Evolutionary conservation across 345 rosid species (phyloP), one percentile per base, ranked within the genome.

Genomic region (Gossypium arboreum): DNA sequence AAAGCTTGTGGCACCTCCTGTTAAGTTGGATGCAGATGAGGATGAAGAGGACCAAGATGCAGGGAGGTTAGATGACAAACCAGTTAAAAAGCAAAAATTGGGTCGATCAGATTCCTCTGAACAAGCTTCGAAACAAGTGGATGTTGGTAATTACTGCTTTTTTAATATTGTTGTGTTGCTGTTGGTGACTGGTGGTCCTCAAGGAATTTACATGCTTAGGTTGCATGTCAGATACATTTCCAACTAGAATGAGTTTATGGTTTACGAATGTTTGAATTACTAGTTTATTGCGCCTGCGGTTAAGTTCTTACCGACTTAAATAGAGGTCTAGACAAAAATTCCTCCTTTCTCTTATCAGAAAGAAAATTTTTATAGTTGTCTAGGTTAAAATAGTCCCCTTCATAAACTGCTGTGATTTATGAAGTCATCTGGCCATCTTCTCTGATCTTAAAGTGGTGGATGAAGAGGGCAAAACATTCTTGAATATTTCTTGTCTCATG

Each of bases 111-210:
- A 85, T 80, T 80, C 79, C 45, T 81, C 86, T 79, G 89, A 79
- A 72, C 81, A 80, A 77, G 74, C 88, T 41, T 43, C 81, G 22
- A 89, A 78, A 80, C 88, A 77, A 69, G 75, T 77, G 66, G 88
- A 81, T 82, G 93, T 86, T 90, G 99, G 99, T 95, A 95, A 94
- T 88, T 82, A 81, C 88, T 83, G 78, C 85, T 84, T 87, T 79
- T 78, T 65, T 47, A 34, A 73, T 79, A 73, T 82, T 41, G 45
- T 48, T 47, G 12, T 22, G 59, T 69, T 17, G 25, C 43, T 15
- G 22, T 51, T 1, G 9, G 16, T 16, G 45, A 27, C 44, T 27
- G 43, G n/a, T 17, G 59, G 45, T 69, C 22, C 59, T 51, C 18
- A 9, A 16, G 58, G 72, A 68, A 25, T 68, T 68, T 69, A 69